Evolutionary conservation across 805 yeast species (phyloP).

Genomic region (Ogataea saltuana): DNA sequence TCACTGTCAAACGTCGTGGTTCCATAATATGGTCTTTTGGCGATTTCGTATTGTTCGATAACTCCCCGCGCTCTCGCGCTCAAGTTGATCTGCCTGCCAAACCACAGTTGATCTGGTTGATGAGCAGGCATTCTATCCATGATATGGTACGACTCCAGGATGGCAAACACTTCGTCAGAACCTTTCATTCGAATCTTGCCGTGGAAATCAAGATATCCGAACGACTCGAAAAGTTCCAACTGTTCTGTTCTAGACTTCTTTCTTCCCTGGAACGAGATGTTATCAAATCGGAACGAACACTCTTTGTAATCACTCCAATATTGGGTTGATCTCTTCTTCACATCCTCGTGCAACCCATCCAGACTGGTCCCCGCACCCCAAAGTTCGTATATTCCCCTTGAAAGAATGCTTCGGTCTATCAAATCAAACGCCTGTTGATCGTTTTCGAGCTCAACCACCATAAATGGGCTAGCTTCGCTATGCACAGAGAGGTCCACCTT

Average conservation of each 20-base stretch:
- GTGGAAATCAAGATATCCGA: slow-evolving; percentile 65
- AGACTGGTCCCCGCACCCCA: slow-evolving; percentile 72
- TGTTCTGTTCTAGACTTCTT: slow-evolving; percentile 52
- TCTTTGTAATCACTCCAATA: slow-evolving; percentile 40
- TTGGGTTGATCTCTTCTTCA: slow-evolving; percentile 35
- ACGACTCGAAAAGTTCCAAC: slow-evolving; percentile 66
- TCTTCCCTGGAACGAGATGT: slow-evolving; percentile 72
- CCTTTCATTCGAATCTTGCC: slow-evolving; percentile 79
- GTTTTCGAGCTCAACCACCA: slow-evolving; percentile 62
- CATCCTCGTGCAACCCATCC: slow-evolving; percentile 57
- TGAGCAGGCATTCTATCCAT: slow-evolving; percentile 39
- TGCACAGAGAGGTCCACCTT: slow-evolving; percentile 61
- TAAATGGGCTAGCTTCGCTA: slow-evolving; percentile 63
- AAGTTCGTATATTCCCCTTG: slow-evolving; percentile 76
- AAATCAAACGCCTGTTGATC: slow-evolving; percentile 68
- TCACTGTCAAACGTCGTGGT: slow-evolving; percentile 98
- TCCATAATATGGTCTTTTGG: slow-evolving; percentile 83
- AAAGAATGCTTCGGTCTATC: slow-evolving; percentile 65
- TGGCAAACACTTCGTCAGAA: slow-evolving; percentile 68
- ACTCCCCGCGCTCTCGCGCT: slow-evolving; percentile 62
- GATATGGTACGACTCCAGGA: slow-evolving; percentile 69
- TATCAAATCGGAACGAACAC: slow-evolving; percentile 75
- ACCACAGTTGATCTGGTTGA: slow-evolving; percentile 59
- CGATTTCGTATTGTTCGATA: slow-evolving; percentile 77
- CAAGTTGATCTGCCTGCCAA: slow-evolving; percentile 69